Evolutionary conservation across 1,139 yeast genomes (phyloP).

Genomic region (Chernovozyma sophiae-reginae): DNA sequence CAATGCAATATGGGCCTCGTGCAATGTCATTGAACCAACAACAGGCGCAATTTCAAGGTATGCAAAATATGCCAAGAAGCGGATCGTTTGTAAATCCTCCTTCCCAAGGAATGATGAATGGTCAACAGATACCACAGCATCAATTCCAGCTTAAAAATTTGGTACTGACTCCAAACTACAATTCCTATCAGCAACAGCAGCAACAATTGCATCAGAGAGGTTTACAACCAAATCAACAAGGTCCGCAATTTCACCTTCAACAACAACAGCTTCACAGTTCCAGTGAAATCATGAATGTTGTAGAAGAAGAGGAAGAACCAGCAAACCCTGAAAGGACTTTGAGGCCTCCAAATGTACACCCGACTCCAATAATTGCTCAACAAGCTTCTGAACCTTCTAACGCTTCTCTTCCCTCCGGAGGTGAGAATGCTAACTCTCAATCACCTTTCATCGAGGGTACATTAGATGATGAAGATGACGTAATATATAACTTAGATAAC

Average conservation of each 20-base stretch:
- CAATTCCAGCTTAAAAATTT: not conserved
- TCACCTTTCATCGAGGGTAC: no score
- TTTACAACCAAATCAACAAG: not conserved
- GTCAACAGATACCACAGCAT: not conserved
- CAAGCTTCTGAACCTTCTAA: not conserved
- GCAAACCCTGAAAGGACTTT: conserved; percentile 2
- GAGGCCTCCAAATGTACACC: conserved; percentile 2
- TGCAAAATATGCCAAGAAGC: conserved; percentile 2
- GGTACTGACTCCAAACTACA: not conserved
- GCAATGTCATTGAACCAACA: not conserved
- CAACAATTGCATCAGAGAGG: not conserved
- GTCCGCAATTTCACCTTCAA: not conserved
- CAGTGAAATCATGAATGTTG: conserved; percentile 37
- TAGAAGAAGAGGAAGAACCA: conserved; percentile 38
- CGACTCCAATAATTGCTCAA: not conserved
- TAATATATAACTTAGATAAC: conserved; percentile 30
- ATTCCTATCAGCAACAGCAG: not conserved
- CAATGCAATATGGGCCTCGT: not conserved
- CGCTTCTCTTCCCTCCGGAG: not conserved
- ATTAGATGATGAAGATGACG: conserved; percentile 24
- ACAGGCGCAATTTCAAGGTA: conserved; percentile 2
- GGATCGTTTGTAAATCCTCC: no score
- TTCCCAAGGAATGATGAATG: conserved; percentile 1
- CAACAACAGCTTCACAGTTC: conserved; percentile 16
- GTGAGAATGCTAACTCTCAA: no score